Conservation (phyloP, 2,329 filamentous ascomycete genomes). For the Talaromyces atroroseus region DNA sequence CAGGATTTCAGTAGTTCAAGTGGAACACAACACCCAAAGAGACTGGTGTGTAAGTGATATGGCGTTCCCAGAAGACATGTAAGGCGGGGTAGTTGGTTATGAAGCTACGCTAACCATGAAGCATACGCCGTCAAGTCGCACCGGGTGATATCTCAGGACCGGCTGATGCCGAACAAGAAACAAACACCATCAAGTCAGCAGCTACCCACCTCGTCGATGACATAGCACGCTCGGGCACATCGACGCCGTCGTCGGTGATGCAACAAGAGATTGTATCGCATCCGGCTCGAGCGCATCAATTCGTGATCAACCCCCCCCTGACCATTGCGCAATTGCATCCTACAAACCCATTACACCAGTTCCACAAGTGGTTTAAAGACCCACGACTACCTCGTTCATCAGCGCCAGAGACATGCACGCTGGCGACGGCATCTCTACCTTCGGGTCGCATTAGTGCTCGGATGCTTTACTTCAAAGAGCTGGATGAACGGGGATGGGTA, state of each 20-base stretch:
- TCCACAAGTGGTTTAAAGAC: constrained; percentile 80
- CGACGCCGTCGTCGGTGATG: constrained; percentile 32
- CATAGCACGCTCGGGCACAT: constrained; percentile 25
- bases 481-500: constrained; percentile 77
- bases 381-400: constrained; percentile 58
- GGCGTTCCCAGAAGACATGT: background rate
- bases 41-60: constrained; percentile 33
- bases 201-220: constrained; percentile 9
- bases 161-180: constrained; percentile 11
- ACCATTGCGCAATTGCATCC: constrained; percentile 38
- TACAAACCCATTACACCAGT: constrained; percentile 67
- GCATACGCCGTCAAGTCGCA: constrained; percentile 27
- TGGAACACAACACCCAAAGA: constrained; percentile 29
- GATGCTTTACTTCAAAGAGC: constrained; percentile 91
- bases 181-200: constrained; percentile 1
- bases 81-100: background rate
- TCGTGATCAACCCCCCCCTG: constrained; percentile 38
- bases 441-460: constrained; percentile 79
- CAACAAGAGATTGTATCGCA: constrained; percentile 31
- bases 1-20: constrained; percentile 2
- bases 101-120: background rate
- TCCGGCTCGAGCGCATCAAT: constrained; percentile 39
- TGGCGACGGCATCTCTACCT: constrained; percentile 79
- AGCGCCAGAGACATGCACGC: constrained; percentile 81
- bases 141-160: constrained; percentile 36